A percentile compares a stretch with the other conserved stretches of the same genome.
Conservation (phyloP, 2,329 filamentous ascomycete species). For the Paraconiothyrium sp. region DNA sequence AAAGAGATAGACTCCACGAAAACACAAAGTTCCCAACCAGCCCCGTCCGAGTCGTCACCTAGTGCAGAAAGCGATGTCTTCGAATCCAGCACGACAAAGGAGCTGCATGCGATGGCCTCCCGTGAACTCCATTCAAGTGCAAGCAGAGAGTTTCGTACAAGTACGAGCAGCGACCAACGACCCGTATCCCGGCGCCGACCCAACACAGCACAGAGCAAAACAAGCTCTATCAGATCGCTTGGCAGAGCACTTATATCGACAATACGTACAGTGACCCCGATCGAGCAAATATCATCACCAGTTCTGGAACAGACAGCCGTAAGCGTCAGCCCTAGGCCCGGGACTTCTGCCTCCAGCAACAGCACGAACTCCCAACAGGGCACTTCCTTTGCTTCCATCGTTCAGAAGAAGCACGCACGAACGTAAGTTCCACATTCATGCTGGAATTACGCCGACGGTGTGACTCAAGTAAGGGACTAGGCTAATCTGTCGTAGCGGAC, state of each 20-base stretch:
- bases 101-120: slow-evolving; percentile 18
- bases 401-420: slow-evolving; percentile 19
- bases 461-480: slow-evolving; percentile 5
- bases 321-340: slow-evolving; percentile 20
- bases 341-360: slow-evolving; percentile 20
- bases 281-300: slow-evolving; percentile 25
- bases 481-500: slow-evolving; percentile 6
- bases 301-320: slow-evolving; percentile 19
- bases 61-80: slow-evolving; percentile 40
- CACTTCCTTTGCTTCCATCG: not conserved
- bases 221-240: slow-evolving; percentile 39
- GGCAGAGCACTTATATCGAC: slow-evolving; percentile 44
- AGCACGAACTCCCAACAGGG: slow-evolving; percentile 5
- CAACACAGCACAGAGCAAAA: slow-evolving; percentile 31
- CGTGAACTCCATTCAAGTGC: slow-evolving; percentile 27
- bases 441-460: not conserved
- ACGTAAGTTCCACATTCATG: slow-evolving; percentile 11
- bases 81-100: slow-evolving; percentile 32
- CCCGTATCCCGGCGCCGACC: slow-evolving; percentile 22
- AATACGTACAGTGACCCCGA: slow-evolving; percentile 50
- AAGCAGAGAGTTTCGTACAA: slow-evolving; percentile 20
- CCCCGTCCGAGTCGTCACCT: slow-evolving; percentile 19
- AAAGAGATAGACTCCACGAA: slow-evolving; percentile 42
- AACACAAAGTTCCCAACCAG: slow-evolving; percentile 1
- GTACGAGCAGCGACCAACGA: slow-evolving; percentile 23